phyloP scores from a whole-genome alignment of 495 filamentous ascomycete genomes.

The Trichoderma orchidacearum region DNA sequence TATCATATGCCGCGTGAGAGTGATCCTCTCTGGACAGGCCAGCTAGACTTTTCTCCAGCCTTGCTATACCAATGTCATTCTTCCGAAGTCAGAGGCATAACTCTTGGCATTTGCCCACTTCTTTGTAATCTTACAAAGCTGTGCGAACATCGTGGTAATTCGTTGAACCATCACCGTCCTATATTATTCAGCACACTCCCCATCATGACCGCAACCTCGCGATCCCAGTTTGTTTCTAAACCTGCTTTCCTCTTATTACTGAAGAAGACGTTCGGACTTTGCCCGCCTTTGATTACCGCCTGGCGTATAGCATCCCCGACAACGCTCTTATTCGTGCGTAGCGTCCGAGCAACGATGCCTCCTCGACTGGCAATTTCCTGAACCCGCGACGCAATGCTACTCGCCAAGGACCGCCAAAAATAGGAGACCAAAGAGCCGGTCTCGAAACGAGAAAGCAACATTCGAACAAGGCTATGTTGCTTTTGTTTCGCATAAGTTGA shows the following conservation, averaged over 20 bases:
- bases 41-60: too few species aligned
- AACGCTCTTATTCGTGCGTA: conserved; percentile 60
- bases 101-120: too few species aligned
- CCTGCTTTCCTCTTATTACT: conserved; percentile 18
- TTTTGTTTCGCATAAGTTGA: conserved; percentile 10
- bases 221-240: conserved; percentile 52
- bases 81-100: too few species aligned
- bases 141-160: too few species aligned
- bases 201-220: conserved; percentile 93
- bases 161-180: conserved; percentile 26
- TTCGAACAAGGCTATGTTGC: conserved; percentile 49
- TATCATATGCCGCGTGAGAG: too few species aligned
- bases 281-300: conserved; percentile 68
- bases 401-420: conserved; percentile 82
- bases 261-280: conserved; percentile 29
- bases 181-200: conserved; percentile 46
- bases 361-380: conserved; percentile 72
- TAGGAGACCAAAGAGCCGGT: conserved; percentile 76
- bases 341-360: conserved; percentile 66
- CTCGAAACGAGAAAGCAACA: conserved; percentile 66
- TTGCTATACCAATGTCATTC: too few species aligned
- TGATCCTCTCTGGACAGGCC: too few species aligned
- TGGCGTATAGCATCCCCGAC: conserved; percentile 67
- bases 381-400: conserved; percentile 59
- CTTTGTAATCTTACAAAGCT: too few species aligned